These are phyloP conservation scores for Candida silvatica DNA, from an alignment of 805 yeast species.

Conservation along the genomic window DNA sequence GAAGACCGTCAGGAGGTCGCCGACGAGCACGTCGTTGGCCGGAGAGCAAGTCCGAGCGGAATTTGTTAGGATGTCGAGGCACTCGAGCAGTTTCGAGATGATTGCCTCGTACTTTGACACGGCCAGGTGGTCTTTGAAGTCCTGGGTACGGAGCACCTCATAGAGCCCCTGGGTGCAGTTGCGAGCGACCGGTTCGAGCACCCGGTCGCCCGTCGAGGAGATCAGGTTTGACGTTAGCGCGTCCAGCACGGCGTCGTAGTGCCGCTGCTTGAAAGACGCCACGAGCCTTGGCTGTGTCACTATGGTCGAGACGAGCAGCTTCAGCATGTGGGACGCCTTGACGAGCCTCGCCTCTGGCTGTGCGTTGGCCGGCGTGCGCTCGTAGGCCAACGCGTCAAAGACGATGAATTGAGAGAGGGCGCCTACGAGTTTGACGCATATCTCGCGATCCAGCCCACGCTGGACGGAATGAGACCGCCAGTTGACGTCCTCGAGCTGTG, in stretches of 20 bases:
- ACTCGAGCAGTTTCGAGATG: slow-evolving; percentile 8
- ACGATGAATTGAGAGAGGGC: slow-evolving; percentile 13
- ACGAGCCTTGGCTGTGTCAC: slow-evolving; percentile 8
- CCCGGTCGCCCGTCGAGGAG: slow-evolving; percentile 5
- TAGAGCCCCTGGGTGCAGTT: slow-evolving; percentile 22
- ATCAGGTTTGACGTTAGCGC: slow-evolving; percentile 12
- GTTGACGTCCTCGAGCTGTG: slow-evolving; percentile 26
- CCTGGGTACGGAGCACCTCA: slow-evolving; percentile 15
- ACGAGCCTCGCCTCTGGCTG: slow-evolving; percentile 17
- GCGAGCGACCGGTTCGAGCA: slow-evolving; percentile 23
- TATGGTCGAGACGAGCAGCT: slow-evolving; percentile 9
- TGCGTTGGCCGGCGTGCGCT: slow-evolving; percentile 11
- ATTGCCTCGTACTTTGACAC: slow-evolving; percentile 11
- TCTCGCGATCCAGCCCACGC: slow-evolving; percentile 10
- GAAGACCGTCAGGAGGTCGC: slow-evolving; percentile 13
- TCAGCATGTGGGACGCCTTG: slow-evolving; percentile 15
- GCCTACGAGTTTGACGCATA: slow-evolving; percentile 9
- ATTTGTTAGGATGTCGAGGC: slow-evolving; percentile 9
- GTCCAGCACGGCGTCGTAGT: slow-evolving; percentile 16
- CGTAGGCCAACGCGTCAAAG: slow-evolving; percentile 14
- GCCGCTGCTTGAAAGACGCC: slow-evolving; percentile 16
- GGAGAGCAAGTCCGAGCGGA: neutral
- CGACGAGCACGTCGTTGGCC: slow-evolving; percentile 13
- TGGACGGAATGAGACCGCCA: slow-evolving; percentile 14
- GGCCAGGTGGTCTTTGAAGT: slow-evolving; percentile 19